A percentile compares a stretch with the other conserved stretches of the same genome.
These are phyloP conservation scores for Mortierella sp. DNA, from an alignment of 371 early-diverging fungal species.

Conservation along the genomic window DNA sequence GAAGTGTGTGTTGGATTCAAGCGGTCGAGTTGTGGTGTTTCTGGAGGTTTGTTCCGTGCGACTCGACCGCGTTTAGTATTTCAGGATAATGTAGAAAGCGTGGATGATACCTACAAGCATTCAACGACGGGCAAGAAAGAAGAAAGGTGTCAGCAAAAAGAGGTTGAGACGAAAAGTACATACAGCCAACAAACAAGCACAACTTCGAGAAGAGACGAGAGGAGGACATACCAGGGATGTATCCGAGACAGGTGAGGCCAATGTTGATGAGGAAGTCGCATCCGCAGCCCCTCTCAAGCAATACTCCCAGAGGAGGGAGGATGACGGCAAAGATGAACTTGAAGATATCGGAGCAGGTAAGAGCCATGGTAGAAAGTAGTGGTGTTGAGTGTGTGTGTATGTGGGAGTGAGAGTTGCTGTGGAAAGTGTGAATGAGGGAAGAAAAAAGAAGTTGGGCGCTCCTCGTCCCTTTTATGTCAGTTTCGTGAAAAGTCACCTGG, in stretches of 20 bases:
- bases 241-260: slow-evolving; percentile 83
- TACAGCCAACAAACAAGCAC: background rate
- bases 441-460: slow-evolving; percentile 15
- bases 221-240: slow-evolving; percentile 78
- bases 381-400: slow-evolving; percentile 76
- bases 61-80: slow-evolving; percentile 33
- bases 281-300: slow-evolving; percentile 72
- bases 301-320: slow-evolving; percentile 64
- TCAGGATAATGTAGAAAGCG: slow-evolving; percentile 56
- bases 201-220: background rate
- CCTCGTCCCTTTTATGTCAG: background rate
- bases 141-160: background rate
- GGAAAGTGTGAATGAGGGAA: slow-evolving; percentile 20
- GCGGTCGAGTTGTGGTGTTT: background rate
- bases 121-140: background rate
- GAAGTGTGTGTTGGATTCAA: background rate
- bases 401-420: slow-evolving; percentile 73
- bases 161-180: background rate
- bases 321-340: slow-evolving; percentile 63
- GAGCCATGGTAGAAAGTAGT: slow-evolving; percentile 52
- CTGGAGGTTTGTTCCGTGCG: background rate
- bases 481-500: background rate
- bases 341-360: slow-evolving; percentile 64
- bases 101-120: slow-evolving; percentile 48
- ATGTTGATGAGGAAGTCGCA: slow-evolving; percentile 86